Percentiles rank a stretch among this genome's conserved stretches.
Conservation (phyloP, 192 early-diverging fungal genomes). For the Coemansia erecta region DNA sequence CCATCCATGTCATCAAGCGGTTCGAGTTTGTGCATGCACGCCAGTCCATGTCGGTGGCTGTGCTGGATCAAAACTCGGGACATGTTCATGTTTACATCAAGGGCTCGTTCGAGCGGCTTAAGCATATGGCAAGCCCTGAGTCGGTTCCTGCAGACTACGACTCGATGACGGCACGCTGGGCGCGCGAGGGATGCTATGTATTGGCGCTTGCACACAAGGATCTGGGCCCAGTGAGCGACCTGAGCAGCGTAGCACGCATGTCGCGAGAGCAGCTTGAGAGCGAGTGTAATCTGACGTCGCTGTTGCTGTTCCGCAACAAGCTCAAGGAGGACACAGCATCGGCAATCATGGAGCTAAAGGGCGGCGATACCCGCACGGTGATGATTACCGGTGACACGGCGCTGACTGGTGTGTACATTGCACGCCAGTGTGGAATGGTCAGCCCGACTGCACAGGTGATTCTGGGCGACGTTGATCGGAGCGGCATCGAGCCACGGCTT, state of each 20-base stretch:
- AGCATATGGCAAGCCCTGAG: constrained; percentile 43
- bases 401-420: constrained; percentile 71
- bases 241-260: constrained; percentile 39
- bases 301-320: constrained; percentile 75
- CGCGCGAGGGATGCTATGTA: constrained; percentile 78
- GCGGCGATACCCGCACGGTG: constrained; percentile 65
- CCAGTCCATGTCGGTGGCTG: constrained; percentile 70
- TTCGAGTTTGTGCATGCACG: constrained; percentile 78
- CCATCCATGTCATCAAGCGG: constrained; percentile 60
- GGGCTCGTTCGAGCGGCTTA: constrained; percentile 76
- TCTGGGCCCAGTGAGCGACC: constrained; percentile 52
- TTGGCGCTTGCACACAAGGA: constrained; percentile 66
- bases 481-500: constrained; percentile 10
- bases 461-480: constrained; percentile 58
- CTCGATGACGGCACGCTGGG: constrained; percentile 55
- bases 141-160: constrained; percentile 62
- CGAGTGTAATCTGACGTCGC: constrained; percentile 55
- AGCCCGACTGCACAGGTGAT: constrained; percentile 49
- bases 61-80: constrained; percentile 56
- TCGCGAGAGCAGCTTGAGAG: constrained; percentile 63
- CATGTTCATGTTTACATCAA: constrained; percentile 68
- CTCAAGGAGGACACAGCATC: constrained; percentile 68
- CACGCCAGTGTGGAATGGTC: constrained; percentile 65
- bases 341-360: constrained; percentile 65
- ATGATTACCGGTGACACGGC: constrained; percentile 87